These are phyloP conservation scores for Plasmodium ovale DNA, from an alignment of 169 alveolate genomes.

Conservation along the genomic window DNA sequence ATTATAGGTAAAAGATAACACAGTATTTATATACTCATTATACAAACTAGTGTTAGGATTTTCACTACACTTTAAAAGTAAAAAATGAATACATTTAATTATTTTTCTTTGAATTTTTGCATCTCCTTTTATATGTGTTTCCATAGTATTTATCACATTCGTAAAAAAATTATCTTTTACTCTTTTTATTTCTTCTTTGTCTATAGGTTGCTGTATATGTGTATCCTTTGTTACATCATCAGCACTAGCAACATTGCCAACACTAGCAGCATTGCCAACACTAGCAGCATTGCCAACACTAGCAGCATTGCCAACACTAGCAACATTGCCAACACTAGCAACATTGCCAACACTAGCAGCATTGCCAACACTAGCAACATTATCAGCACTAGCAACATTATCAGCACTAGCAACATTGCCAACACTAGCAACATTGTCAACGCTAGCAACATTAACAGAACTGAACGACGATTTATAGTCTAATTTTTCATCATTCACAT, in stretches of 20 bases:
- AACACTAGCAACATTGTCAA: no score
- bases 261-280: no score
- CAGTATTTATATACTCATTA: slow-evolving; percentile 65
- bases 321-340: no score
- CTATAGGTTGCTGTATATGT: background rate
- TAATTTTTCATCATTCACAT: slow-evolving; percentile 17
- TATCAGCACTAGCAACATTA: background rate
- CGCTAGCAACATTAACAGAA: slow-evolving; percentile 23
- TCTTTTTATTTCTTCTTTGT: slow-evolving; percentile 22
- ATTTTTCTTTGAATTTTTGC: slow-evolving; percentile 71
- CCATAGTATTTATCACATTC: slow-evolving; percentile 50
- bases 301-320: no score
- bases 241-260: background rate
- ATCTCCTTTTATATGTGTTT: slow-evolving; percentile 56
- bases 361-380: background rate
- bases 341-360: background rate
- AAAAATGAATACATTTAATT: slow-evolving; percentile 47
- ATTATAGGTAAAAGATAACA: slow-evolving; percentile 62
- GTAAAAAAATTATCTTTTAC: slow-evolving; percentile 36
- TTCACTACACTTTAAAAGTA: slow-evolving; percentile 57
- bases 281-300: no score
- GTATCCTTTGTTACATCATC: background rate
- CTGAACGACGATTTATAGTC: slow-evolving; percentile 5
- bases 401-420: no score
- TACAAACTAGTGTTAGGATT: slow-evolving; percentile 33